Evolutionary conservation across 768 basidiomycete species (phyloP).

Genomic region (Naganishia randhawae): DNA sequence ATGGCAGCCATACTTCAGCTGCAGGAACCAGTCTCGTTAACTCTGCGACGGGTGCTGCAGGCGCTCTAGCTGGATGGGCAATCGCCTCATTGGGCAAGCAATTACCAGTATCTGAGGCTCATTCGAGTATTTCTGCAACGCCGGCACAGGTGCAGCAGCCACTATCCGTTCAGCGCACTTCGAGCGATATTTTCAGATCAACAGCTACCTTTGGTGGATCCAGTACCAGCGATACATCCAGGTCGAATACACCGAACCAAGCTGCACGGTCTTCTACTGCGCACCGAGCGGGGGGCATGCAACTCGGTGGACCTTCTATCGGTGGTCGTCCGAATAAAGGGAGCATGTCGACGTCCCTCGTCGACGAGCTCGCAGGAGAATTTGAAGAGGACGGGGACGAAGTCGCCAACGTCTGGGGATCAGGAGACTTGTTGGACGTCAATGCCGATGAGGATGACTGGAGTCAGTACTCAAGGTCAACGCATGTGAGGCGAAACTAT

Average conservation of each 20-base stretch:
- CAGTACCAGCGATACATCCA: conserved; percentile 24
- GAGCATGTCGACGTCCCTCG: conserved; percentile 49
- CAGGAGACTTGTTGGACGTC: conserved; percentile 82
- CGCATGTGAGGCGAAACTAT: neutral
- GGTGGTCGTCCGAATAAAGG: neutral
- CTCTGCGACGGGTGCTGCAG: conserved; percentile 84
- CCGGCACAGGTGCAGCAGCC: conserved; percentile 38
- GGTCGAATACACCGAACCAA: conserved; percentile 28
- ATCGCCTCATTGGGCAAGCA: conserved; percentile 83
- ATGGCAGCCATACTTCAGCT: conserved; percentile 32
- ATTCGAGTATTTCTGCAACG: conserved; percentile 60
- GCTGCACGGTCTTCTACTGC: conserved; percentile 8
- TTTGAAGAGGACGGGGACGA: conserved; percentile 56
- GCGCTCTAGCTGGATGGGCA: conserved; percentile 91
- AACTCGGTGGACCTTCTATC: conserved; percentile 62
- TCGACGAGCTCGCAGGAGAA: conserved; percentile 53
- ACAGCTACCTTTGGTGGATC: conserved; percentile 19
- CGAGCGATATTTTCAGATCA: conserved; percentile 13
- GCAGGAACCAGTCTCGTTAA: conserved; percentile 58
- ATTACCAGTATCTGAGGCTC: conserved; percentile 67
- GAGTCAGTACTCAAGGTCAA: conserved; percentile 59
- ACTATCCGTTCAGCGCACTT: neutral
- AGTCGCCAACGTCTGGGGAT: conserved; percentile 64
- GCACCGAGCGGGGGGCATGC: conserved; percentile 59
- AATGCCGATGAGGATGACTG: conserved; percentile 91